Base-by-base conservation (phyloP, 345 rosid species). In the Eucalyptus cloeziana region DNA sequence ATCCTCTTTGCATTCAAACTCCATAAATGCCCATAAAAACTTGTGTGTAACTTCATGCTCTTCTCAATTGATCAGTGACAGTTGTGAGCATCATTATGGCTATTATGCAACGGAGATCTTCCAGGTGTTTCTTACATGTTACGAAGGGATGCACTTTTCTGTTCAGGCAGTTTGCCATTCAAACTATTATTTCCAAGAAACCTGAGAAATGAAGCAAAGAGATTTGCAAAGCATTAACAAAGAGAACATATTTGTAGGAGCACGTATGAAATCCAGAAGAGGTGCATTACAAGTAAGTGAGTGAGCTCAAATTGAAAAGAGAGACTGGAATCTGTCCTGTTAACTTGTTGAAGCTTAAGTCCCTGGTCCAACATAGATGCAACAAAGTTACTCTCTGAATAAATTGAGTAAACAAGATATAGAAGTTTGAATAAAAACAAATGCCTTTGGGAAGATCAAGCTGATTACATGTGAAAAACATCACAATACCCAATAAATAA, bases 161-260 rank as follows among this genome's bases (percentile, higher is more conserved):
- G 89, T 88, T 89, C 58, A 22, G 99, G 96, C 85, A 97, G 92
- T 12, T 93, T 86, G 86, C 96, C 97, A 88, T 87, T 92, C 54
- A 97, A 90, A 50, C 44, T 88, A 89, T 95, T 95, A 87, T 92
- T 92, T 91, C 96, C 96, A 69, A 95, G 92, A 90, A 95, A 44
- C 45, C 45, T 44, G 45, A 44, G 45, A 44, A 44, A 43, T 43
- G 44, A 43, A 43, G 44, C 44, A 43, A 43, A 86, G 44, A 43
- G 44, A 43, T 43, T 43, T 43, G 44, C 44, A 43, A 43, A 43
- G 44, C 44, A 43, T 43, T 43, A 43, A 43, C 44, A 43, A 43
- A 43, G 44, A 43, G 44, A 43, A 43, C 44, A 43, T 43, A 43
- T 43, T 43, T 43, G 44, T 43, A 43, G 44, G 44, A 43, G 7